Evolutionary conservation across 306 rosid genomes (phyloP), one percentile per base, ranked within the genome.

Genomic region (Quercus aquifolioides): DNA sequence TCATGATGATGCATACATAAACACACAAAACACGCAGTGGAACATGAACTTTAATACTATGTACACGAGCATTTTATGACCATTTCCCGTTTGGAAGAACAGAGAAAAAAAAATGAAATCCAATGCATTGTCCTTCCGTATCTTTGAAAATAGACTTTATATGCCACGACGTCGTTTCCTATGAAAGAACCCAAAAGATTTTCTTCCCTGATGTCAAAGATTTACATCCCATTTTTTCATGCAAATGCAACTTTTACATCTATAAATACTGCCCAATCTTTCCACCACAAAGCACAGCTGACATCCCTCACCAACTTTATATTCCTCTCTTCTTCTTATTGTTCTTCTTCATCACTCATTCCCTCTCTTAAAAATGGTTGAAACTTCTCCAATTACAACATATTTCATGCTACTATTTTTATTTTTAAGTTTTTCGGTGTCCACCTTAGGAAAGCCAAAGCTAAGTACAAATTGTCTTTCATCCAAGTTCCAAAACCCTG

Each of bases 161-260:
- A 18, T 28, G 77, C 69, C 56, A 85, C 84, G 85, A 59, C 76
- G 82, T 85, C 74, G 72, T 81, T 79, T 64, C 77, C 8, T 23
- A 21, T 26, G 58, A 58, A 65, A 70, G 71, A 49, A 1, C 70
- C 65, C 20, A 35, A 68, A 79, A 71, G 60, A 69, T 49, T 58
- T 76, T 25, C 57, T 21, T 25, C n/a, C 20, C 74, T 70, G 55
- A 28, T 35, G 21, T 11, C 18, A 41, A 81, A 55, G 72, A 77
- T 82, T 12, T 57, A 41, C 46, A 7, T 41, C 46, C 46, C 8
- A 41, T 41, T 41, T 41, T 41, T 41, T 41, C 46, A 8, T 41
- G 46, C 79, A 85, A 91, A 83, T 90, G 89, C 89, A 89, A 84
- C 81, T 72, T 52, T 82, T 35, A 4, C 46, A 18, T 74, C 81